Conservation (phyloP, 2,329 filamentous ascomycete species). For the Fusarium gaditjirri region DNA sequence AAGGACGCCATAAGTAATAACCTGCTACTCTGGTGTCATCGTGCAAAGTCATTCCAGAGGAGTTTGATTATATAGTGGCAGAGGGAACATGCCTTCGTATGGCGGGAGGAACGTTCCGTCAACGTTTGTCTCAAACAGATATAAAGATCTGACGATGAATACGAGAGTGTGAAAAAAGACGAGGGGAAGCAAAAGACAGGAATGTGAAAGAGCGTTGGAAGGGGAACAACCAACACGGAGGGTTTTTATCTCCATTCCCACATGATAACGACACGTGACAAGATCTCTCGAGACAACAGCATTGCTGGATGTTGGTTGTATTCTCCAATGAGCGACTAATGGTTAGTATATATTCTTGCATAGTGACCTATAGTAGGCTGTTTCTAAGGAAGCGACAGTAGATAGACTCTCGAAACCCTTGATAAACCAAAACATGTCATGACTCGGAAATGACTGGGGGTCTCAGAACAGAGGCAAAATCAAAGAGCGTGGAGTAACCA, state of each 20-base stretch:
- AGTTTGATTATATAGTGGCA: background rate
- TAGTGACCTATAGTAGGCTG: background rate
- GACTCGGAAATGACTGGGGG: slow-evolving; percentile 27
- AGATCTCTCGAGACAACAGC: background rate
- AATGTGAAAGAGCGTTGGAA: background rate
- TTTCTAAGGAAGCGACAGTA: slow-evolving; percentile 7
- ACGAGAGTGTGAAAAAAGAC: background rate
- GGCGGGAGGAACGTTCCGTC: background rate
- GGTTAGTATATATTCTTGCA: slow-evolving; percentile 3
- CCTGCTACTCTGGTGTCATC: background rate
- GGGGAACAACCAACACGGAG: background rate
- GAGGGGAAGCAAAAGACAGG: background rate
- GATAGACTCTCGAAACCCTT: background rate
- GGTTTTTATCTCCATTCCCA: background rate
- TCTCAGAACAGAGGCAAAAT: slow-evolving; percentile 1
- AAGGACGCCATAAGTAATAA: background rate
- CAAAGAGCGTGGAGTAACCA: background rate
- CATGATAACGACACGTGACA: slow-evolving; percentile 6
- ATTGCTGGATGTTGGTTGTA: slow-evolving; percentile 10
- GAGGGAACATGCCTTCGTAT: background rate
- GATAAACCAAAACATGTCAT: slow-evolving; percentile 7
- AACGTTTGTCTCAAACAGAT: background rate
- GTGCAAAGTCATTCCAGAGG: background rate
- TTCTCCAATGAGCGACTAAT: slow-evolving; percentile 21
- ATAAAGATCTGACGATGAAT: background rate